Evolutionary conservation across 2,329 filamentous ascomycete genomes (phyloP).

Genomic region (Fusarium stilboides): DNA sequence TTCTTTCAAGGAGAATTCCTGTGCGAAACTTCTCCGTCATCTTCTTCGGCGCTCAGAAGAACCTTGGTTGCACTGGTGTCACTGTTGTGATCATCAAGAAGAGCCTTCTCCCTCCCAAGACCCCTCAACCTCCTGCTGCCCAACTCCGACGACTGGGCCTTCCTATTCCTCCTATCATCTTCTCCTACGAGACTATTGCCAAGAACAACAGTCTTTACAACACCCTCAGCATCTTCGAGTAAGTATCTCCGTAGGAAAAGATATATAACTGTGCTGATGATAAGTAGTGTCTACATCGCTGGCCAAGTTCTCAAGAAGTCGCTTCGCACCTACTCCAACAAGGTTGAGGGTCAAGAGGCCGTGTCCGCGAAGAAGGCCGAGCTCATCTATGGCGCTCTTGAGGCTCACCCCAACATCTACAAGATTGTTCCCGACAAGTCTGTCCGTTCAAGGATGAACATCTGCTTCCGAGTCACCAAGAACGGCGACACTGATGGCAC

Average conservation of each 20-base stretch:
- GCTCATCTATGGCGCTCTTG: slow-evolving; percentile 83
- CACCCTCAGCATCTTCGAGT: slow-evolving; percentile 93
- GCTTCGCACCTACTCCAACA: slow-evolving; percentile 74
- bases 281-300: slow-evolving; percentile 82
- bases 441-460: slow-evolving; percentile 91
- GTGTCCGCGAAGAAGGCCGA: slow-evolving; percentile 81
- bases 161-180: slow-evolving; percentile 83
- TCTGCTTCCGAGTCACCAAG: slow-evolving; percentile 85
- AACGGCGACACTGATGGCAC: slow-evolving; percentile 74
- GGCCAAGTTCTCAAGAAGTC: slow-evolving; percentile 89
- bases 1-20: slow-evolving; percentile 84
- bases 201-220: slow-evolving; percentile 98
- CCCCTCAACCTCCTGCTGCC: slow-evolving; percentile 75
- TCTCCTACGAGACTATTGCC: slow-evolving; percentile 87
- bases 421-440: slow-evolving; percentile 81
- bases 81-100: slow-evolving; percentile 90
- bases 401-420: slow-evolving; percentile 81
- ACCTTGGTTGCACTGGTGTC: slow-evolving; percentile 87
- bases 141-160: slow-evolving; percentile 82
- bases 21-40: slow-evolving; percentile 85
- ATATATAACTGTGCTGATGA: slow-evolving; percentile 18
- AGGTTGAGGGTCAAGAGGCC: slow-evolving; percentile 82
- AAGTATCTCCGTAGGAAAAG: slow-evolving; percentile 48
- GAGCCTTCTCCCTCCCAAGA: slow-evolving; percentile 78
- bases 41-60: slow-evolving; percentile 97